phyloP scores from a whole-genome alignment of 305 asterid species.

The Solanum hybrid region DNA sequence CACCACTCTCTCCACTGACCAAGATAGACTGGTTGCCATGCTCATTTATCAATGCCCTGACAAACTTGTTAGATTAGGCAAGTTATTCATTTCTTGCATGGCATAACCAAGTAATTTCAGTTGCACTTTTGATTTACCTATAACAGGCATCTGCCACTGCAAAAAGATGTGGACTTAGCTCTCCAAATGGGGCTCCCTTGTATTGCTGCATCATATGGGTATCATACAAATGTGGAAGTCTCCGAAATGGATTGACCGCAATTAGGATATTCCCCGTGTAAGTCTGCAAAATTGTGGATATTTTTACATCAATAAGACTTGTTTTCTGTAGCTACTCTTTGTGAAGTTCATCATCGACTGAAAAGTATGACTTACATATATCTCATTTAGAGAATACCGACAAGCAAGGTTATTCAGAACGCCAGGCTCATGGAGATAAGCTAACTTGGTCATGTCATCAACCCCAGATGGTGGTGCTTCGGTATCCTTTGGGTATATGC shows the following conservation, averaged over 20 bases:
- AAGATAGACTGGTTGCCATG: constrained; percentile 84
- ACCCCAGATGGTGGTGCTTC: constrained; percentile 94
- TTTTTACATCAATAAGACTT: background rate
- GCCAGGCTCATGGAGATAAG: constrained; percentile 95
- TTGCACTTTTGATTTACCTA: constrained; percentile 34
- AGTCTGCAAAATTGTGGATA: constrained; percentile 49
- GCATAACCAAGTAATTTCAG: background rate
- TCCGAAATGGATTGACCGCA: constrained; percentile 86
- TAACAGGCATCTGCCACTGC: constrained; percentile 92
- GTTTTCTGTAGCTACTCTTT: background rate
- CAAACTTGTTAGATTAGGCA: background rate
- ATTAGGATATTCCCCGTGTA: constrained; percentile 93
- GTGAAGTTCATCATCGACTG: background rate
- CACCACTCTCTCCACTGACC: constrained; percentile 99
- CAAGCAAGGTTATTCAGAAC: constrained; percentile 68
- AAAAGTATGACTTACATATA: constrained; percentile 47
- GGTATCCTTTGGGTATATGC: constrained; percentile 80
- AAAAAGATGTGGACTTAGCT: constrained; percentile 94
- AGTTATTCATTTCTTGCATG: background rate
- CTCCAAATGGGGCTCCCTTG: constrained; percentile 91
- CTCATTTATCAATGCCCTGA: constrained; percentile 77
- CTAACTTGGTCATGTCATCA: constrained; percentile 94
- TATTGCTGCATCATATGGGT: constrained; percentile 91
- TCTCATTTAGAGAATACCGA: constrained; percentile 74
- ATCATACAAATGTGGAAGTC: constrained; percentile 86